Conservation (phyloP, 1,284 basidiomycete species). For the Cutaneotrichosporon spelunceum region DNA sequence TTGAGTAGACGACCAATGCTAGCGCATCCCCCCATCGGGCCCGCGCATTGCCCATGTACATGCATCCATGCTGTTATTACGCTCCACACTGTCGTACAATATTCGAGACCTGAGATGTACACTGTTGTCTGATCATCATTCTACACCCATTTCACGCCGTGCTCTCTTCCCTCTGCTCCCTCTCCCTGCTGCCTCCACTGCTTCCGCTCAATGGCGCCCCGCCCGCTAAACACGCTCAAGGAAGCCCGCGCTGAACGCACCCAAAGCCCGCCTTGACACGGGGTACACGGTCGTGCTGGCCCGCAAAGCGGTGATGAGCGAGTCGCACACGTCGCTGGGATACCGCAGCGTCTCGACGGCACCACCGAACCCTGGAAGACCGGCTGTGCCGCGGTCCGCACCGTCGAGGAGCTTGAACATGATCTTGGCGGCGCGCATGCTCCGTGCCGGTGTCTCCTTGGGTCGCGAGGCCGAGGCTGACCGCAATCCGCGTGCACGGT, state of each 20-base stretch:
- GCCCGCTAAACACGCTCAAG: slow-evolving; percentile 29
- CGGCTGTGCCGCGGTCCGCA: slow-evolving; percentile 11
- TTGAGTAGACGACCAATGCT: too few relatives aligned
- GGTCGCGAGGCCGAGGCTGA: neutral
- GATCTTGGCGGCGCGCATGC: slow-evolving; percentile 37
- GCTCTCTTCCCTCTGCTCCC: too few relatives aligned
- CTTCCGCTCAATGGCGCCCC: too few relatives aligned
- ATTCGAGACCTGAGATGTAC: neutral
- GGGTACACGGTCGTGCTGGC: slow-evolving; percentile 39
- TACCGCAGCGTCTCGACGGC: slow-evolving; percentile 43
- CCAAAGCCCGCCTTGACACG: slow-evolving; percentile 30
- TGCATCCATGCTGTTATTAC: neutral
- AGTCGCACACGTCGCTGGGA: slow-evolving; percentile 31
- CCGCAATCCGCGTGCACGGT: neutral
- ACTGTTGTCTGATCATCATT: neutral
- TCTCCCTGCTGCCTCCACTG: neutral
- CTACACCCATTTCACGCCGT: too few relatives aligned
- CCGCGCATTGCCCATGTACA: too few relatives aligned
- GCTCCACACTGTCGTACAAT: neutral
- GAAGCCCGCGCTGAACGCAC: slow-evolving; percentile 42
- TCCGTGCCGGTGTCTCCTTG: neutral
- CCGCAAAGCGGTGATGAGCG: slow-evolving; percentile 30
- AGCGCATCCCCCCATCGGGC: too few relatives aligned
- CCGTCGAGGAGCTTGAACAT: slow-evolving; percentile 36
- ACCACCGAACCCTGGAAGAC: slow-evolving; percentile 15